These are phyloP conservation scores for Cryptosporidium sp. DNA, from an alignment of 169 alveolate genomes.

Conservation along the genomic window DNA sequence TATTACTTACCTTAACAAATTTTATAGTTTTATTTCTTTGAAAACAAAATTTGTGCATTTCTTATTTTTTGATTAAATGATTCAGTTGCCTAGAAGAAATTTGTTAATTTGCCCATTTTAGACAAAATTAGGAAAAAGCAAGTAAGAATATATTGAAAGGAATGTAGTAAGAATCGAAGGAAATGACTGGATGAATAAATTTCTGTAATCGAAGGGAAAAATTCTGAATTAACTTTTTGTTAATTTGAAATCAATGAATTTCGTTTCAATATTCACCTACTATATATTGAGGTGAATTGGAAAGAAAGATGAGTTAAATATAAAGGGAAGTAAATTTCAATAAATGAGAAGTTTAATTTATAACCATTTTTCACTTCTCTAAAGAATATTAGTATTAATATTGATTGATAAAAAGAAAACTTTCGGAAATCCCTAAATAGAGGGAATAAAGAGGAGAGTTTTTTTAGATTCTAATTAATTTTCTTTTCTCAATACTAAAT, in stretches of 20 bases:
- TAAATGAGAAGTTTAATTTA: neutral
- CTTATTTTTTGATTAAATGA: neutral
- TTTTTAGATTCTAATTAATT: neutral
- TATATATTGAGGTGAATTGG: neutral
- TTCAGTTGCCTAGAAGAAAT: neutral
- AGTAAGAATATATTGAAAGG: neutral
- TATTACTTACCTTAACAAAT: constrained; percentile 5
- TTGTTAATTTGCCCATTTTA: too few relatives aligned
- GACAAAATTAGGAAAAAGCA: too few relatives aligned
- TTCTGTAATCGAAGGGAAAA: neutral
- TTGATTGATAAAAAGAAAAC: neutral
- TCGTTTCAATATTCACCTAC: neutral
- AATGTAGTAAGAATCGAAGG: neutral
- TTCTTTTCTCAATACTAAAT: neutral
- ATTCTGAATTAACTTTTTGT: too few relatives aligned
- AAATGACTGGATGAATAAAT: neutral
- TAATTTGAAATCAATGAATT: neutral
- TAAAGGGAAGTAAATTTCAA: neutral
- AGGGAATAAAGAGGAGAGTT: neutral
- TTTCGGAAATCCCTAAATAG: neutral
- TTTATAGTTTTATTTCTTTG: neutral
- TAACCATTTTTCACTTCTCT: neutral
- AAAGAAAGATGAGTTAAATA: neutral
- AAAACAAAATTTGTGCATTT: neutral
- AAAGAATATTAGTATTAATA: neutral